phyloP scores from a whole-genome alignment of 441 rosid genomes.

The Erodium moschatum region DNA sequence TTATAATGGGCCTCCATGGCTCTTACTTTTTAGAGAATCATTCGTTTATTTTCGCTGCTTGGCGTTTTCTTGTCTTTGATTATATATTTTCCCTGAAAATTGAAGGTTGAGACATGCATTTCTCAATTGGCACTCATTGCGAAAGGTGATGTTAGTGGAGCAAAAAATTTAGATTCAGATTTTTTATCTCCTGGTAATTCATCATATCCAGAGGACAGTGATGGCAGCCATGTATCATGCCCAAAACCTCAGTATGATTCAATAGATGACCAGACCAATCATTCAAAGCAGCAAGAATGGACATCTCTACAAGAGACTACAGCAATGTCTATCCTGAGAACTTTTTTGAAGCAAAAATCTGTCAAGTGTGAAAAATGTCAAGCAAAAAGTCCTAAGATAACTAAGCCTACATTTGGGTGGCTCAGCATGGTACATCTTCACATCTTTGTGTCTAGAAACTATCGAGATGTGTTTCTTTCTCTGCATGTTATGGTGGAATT shows the following conservation, averaged over 20 bases:
- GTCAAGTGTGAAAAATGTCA: slow-evolving; percentile 45
- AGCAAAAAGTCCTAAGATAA: slow-evolving; percentile 36
- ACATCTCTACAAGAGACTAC: slow-evolving; percentile 78
- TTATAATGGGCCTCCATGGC: not conserved
- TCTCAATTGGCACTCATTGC: slow-evolving; percentile 63
- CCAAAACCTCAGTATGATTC: slow-evolving; percentile 30
- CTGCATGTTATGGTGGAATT: not conserved
- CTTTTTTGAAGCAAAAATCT: slow-evolving; percentile 40
- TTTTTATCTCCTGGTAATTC: slow-evolving; percentile 21
- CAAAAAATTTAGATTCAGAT: slow-evolving; percentile 45
- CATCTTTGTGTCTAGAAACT: slow-evolving; percentile 13
- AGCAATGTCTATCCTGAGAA: slow-evolving; percentile 48
- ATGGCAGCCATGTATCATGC: slow-evolving; percentile 35
- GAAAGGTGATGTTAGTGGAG: slow-evolving; percentile 69
- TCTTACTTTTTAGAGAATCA: slow-evolving; percentile 1
- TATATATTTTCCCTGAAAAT: slow-evolving; percentile 2
- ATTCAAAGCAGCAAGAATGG: slow-evolving; percentile 44
- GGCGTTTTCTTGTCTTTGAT: slow-evolving; percentile 1
- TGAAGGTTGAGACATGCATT: slow-evolving; percentile 54
- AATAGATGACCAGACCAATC: slow-evolving; percentile 23
- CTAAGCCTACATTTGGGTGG: slow-evolving; percentile 83
- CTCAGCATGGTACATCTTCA: slow-evolving; percentile 51
- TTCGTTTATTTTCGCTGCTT: slow-evolving; percentile 7
- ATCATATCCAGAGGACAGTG: slow-evolving; percentile 31
- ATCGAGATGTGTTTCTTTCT: slow-evolving; percentile 3